A percentile compares a stretch with the other conserved stretches of the same genome.
phyloP scores from a whole-genome alignment of 2,329 filamentous ascomycete species.

The Mariannaea sp. region DNA sequence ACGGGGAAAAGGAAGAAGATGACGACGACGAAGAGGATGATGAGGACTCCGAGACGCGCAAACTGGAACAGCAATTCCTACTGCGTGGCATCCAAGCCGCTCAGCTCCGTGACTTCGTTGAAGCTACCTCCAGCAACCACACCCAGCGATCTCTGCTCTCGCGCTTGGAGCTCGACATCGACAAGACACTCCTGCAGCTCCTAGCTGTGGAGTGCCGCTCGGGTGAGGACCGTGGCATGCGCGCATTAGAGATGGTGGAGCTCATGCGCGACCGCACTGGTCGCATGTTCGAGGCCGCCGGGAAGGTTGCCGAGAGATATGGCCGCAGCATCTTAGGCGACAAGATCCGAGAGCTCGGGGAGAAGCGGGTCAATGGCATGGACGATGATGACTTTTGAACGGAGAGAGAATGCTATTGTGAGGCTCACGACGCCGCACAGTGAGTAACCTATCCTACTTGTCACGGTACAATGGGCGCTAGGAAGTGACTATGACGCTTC shows the following conservation, averaged over 20 bases:
- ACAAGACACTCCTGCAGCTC: slow-evolving; percentile 88
- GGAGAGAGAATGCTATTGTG: background rate
- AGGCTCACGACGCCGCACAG: too few species aligned
- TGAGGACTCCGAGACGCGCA: slow-evolving; percentile 57
- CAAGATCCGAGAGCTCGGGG: slow-evolving; percentile 87
- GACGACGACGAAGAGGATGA: slow-evolving; percentile 43
- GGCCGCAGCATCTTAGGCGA: slow-evolving; percentile 78
- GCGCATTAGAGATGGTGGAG: slow-evolving; percentile 85
- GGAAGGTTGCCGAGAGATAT: slow-evolving; percentile 87
- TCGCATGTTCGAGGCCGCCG: slow-evolving; percentile 88
- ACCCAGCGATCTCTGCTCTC: slow-evolving; percentile 70
- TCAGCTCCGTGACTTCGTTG: slow-evolving; percentile 76
- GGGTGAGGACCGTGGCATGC: slow-evolving; percentile 92
- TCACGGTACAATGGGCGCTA: background rate
- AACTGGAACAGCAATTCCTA: slow-evolving; percentile 81
- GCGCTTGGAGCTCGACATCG: slow-evolving; percentile 78
- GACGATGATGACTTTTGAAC: slow-evolving; percentile 56
- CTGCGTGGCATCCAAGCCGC: slow-evolving; percentile 73
- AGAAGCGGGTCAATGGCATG: slow-evolving; percentile 66
- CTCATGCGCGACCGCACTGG: slow-evolving; percentile 85
- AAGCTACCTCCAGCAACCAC: slow-evolving; percentile 62
- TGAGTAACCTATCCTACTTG: too few species aligned
- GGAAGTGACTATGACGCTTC: background rate
- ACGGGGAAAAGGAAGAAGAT: slow-evolving; percentile 42
- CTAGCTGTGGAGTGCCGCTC: slow-evolving; percentile 89